Evolutionary conservation across 768 basidiomycete genomes (phyloP), one percentile per base, ranked within the genome.

Genomic region (Macrolepiota albuminosa): DNA sequence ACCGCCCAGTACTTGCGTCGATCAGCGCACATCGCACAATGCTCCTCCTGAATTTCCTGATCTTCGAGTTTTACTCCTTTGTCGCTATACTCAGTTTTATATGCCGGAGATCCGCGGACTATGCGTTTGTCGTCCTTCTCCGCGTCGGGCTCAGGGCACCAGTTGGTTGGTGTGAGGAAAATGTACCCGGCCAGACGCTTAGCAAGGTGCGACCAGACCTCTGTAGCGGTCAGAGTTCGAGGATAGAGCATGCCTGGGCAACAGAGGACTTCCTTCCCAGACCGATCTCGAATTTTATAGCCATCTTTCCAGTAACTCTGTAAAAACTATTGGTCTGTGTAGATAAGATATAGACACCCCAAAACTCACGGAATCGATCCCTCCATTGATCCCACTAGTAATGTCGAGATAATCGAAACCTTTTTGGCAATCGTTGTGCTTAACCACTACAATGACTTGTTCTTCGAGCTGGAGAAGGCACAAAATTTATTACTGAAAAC

Each of bases 241-340:
- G 21, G 21, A 21, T 21, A 21, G 21, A 21, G 21, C 21, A 21
- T 21, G 21, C 21, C 21, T 21, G 21, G 21, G 21, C 21, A 21
- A 21, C 21, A 21, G 21, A 21, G 34, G 33, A 37, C n/a, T 33
- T 43, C 51, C 11, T 53, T 42, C 21, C 63, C 63, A 21, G 56
- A 54, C 6, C 34, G 21, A 34, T 61, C 57, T 24, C 31, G 51
- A 9, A 64, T 58, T 24, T 26, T 64, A 39, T 58, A 64, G 5
- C 47, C 57, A 14, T 59, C 63, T 46, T 64, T 64, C 63, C 63
- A 64, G 36, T 64, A 64, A 3, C 24, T 39, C 63, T 64, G 50
- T 21, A 39, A 39, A 24, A 13, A 18, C 24, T 47, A 26, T 42
- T 29, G 52, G 7, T 13, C 5, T 7, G 26, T 3, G n/a, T 8